Conservation (phyloP, 2,329 filamentous ascomycete genomes). For the Colletotrichum shisoi region DNA sequence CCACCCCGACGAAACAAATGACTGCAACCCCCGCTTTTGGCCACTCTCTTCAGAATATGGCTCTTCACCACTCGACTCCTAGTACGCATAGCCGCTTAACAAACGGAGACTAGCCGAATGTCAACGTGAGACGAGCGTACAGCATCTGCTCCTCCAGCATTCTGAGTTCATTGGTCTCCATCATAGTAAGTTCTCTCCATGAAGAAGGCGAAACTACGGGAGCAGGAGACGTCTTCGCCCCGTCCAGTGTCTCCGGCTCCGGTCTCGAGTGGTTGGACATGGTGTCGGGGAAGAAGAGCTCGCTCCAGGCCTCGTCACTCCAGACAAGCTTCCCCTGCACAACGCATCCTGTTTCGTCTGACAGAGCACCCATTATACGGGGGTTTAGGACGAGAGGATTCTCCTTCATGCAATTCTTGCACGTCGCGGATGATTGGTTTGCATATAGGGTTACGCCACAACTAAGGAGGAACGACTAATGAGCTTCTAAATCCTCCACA, state of each 20-base stretch:
- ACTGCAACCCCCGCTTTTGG: constrained; percentile 35
- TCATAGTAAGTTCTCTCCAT: constrained; percentile 38
- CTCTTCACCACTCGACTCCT: constrained; percentile 52
- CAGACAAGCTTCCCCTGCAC: constrained; percentile 61
- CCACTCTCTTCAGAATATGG: not conserved
- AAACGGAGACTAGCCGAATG: constrained; percentile 61
- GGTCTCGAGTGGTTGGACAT: not conserved
- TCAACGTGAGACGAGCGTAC: constrained; percentile 61
- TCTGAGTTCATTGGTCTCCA: constrained; percentile 52
- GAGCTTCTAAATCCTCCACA: constrained; percentile 1
- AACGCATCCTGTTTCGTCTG: constrained; percentile 65
- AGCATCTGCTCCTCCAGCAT: constrained; percentile 60
- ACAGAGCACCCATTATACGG: constrained; percentile 50
- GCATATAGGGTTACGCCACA: constrained; percentile 64
- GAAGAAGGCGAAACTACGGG: not conserved
- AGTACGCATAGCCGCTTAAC: constrained; percentile 53
- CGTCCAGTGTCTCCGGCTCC: constrained; percentile 1
- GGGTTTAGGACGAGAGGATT: constrained; percentile 51
- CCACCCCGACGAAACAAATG: constrained; percentile 30
- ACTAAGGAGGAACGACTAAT: constrained; percentile 43
- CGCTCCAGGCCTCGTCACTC: constrained; percentile 60
- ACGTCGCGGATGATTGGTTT: constrained; percentile 53
- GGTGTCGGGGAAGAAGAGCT: constrained; percentile 46
- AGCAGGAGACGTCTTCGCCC: constrained; percentile 23
- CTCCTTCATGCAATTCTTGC: constrained; percentile 50